Base-by-base conservation (phyloP, 2,329 filamentous ascomycete species). In the Pezicula radicicola region DNA sequence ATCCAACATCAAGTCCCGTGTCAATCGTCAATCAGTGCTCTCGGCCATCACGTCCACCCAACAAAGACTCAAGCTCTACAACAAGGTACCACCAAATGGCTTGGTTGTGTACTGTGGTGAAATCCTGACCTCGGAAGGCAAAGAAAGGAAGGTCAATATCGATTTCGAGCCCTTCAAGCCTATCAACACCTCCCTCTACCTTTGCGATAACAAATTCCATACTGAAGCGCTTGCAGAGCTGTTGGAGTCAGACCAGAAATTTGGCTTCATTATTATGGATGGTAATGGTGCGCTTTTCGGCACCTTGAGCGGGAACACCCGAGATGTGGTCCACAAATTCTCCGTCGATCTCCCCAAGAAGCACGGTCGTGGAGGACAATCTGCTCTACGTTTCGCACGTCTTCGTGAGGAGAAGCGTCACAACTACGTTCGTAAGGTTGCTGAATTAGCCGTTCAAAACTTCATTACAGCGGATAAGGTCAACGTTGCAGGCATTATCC, bases 111-210 rank as follows among this genome's bases (percentile, higher is more conserved):
- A 99, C 83, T 99, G 94, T 73, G 94, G 94, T 86, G 94, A 99
- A 97, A 97, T 99, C 72, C 87, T 99, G 79, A 99, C 94, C 51
- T 87, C 87, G 28, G 94, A 99, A 79, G 94, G 94, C 74, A 99
- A 99, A 76, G 94, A 99, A 77, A 84, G 94, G 69, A 99, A 97
- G 81, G 95, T 99, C 79, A 99, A 99, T 75, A 99, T 99, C 71
- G 95, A 99, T 71, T 99, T 99, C 72, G 94, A 99, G 76, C 94
- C 94, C 30, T 99, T 99, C 83, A 99, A 99, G 81, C 94, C 94
- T 55, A 99, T 99, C 84, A 99, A 99, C 75, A 99, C 94, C 35
- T 99, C 95, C 42, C 83, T 99, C 44, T 99, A 99, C 73, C 89
- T 99, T 55, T 99, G 94, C 77, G 94, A 99, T 84, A 99, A 99